A percentile compares a stretch with the other conserved stretches of the same genome.
phyloP scores from a whole-genome alignment of 2,329 filamentous ascomycete species.

The Pseudogymnoascus sp. region DNA sequence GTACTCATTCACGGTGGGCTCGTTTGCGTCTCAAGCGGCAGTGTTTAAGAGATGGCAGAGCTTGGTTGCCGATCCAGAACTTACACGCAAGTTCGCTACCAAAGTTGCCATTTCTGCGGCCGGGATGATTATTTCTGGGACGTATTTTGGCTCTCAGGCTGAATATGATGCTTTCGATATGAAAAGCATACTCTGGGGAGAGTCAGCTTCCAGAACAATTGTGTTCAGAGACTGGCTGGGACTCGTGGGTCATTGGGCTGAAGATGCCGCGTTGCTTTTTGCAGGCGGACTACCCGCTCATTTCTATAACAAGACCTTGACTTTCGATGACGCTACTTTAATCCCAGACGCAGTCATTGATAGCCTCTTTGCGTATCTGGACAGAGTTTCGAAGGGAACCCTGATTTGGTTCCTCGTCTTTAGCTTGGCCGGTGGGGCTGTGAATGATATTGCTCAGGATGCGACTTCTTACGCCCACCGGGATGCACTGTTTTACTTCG shows the following conservation, averaged over 20 bases:
- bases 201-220: constrained; percentile 32
- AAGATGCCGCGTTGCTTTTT: constrained; percentile 35
- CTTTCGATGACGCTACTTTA: constrained; percentile 40
- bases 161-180: constrained; percentile 48
- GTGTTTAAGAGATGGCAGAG: constrained; percentile 50
- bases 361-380: constrained; percentile 45
- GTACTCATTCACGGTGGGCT: constrained; percentile 43
- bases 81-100: constrained; percentile 50
- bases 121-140: constrained; percentile 48
- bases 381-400: constrained; percentile 40
- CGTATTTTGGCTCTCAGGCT: constrained; percentile 49
- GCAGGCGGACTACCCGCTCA: constrained; percentile 31
- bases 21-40: constrained; percentile 37
- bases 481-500: constrained; percentile 54
- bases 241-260: constrained; percentile 43
- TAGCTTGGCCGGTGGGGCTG: constrained; percentile 51
- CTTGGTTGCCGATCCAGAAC: constrained; percentile 42
- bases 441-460: constrained; percentile 44
- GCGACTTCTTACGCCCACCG: constrained; percentile 55
- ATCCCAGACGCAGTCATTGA: constrained; percentile 38
- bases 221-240: constrained; percentile 55
- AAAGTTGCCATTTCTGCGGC: constrained; percentile 46
- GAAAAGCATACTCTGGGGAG: constrained; percentile 35
- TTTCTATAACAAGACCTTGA: constrained; percentile 51
- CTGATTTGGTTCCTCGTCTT: constrained; percentile 54